Evolutionary conservation across 164 flowering plant genomes (phyloP).

Genomic region (Magnolia changhungtana): DNA sequence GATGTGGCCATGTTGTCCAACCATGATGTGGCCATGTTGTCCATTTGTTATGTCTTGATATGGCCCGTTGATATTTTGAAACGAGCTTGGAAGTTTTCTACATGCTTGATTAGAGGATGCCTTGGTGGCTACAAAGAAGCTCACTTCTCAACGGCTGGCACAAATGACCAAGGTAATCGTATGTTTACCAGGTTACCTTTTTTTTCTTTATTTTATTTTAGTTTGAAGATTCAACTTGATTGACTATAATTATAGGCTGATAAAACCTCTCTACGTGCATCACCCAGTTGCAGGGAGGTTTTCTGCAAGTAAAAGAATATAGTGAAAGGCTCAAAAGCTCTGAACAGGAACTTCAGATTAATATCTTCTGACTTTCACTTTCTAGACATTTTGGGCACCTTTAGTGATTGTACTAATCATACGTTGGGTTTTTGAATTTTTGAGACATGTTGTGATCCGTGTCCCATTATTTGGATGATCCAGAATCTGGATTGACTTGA

Average conservation of each 20-base stretch:
- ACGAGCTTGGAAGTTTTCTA: too few relatives aligned
- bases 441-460: too few relatives aligned
- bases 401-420: too few relatives aligned
- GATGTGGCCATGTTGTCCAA: too few relatives aligned
- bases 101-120: conserved; percentile 72
- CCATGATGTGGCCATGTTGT: too few relatives aligned
- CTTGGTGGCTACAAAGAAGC: conserved; percentile 51
- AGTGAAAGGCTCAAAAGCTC: conserved; percentile 52
- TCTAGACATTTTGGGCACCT: background rate
- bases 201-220: too few relatives aligned
- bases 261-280: conserved; percentile 2
- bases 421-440: too few relatives aligned
- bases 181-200: background rate
- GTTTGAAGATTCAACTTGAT: background rate
- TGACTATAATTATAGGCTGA: background rate
- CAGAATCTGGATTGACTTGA: too few relatives aligned
- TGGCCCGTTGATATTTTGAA: too few relatives aligned
- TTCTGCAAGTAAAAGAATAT: conserved; percentile 56
- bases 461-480: too few relatives aligned
- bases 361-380: background rate
- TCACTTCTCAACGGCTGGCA: conserved; percentile 44
- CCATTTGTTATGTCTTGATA: too few relatives aligned
- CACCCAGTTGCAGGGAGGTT: conserved; percentile 63
- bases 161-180: conserved; percentile 59
- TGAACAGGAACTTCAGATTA: conserved; percentile 83